Base-by-base conservation (phyloP, 768 basidiomycete genomes). In the Dacryopinax spathularia region DNA sequence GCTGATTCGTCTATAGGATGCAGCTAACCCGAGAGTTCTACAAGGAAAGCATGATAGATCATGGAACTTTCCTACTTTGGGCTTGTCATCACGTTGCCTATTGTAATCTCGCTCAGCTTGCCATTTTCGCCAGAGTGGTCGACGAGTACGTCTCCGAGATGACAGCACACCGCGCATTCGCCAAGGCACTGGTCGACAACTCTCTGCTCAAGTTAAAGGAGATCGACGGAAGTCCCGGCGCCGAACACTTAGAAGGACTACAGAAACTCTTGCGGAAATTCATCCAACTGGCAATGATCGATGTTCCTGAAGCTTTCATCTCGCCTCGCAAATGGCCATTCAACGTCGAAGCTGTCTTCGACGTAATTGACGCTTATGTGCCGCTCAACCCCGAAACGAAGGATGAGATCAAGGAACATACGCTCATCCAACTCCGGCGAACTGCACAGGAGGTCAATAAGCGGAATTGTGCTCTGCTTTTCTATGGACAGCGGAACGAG, bases 91-190 rank as follows among this genome's bases (percentile, higher is more conserved):
- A 90, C 70, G 84, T 88, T 81, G 70, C 72, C n/a, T 78, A 76
- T 2, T 89, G 86, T 69, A 91, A 91, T 70, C 80, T 91, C 29
- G 89, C 90, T 1, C 89, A 92, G 74, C 82, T 83, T 15, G 86
- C 84, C 2, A 91, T 92, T 70, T 74, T 91, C 13, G 82, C 81
- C 29, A 81, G 85, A 60, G 75, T 92, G n/a, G 82, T 81, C 5
- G 87, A 91, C 68, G 89, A 91, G 71, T 91, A 91, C 71, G 73
- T 89, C 3, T 82, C 84, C 44, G 87, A 83, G 22, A 81, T 91
- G 72, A 72, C 85, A 15, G 74, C 74, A 16, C 84, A 79, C 67
- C 82, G 88, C n/a, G 82, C 87, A 0, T 76, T 91, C 60, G 77
- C 84, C 13, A 81, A 79, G 31, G 87, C 85, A 1, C 82, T 91